Evolutionary conservation across 2,329 filamentous ascomycete species (phyloP).

Genomic region (Rutstroemia sp.): DNA sequence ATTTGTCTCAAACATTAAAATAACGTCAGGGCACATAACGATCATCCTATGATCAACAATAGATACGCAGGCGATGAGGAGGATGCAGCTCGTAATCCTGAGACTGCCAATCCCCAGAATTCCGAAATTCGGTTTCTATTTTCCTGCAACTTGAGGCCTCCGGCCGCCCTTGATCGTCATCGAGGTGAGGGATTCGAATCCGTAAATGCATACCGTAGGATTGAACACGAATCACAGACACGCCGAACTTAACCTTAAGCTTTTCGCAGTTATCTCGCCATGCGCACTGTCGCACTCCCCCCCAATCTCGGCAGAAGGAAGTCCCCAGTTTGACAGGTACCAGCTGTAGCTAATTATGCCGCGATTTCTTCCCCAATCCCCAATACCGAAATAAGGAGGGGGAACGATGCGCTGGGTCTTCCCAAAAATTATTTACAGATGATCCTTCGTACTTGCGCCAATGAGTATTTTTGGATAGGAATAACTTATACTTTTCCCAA

Average conservation of each 20-base stretch:
- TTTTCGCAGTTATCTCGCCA: not conserved
- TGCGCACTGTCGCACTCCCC: not conserved
- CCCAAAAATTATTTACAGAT: not conserved
- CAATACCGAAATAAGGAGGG: not conserved
- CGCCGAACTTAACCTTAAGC: not conserved
- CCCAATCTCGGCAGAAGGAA: not conserved
- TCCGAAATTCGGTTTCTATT: no score
- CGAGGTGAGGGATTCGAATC: no score
- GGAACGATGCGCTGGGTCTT: not conserved
- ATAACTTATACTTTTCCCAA: not conserved
- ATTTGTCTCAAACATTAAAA: conserved; percentile 3
- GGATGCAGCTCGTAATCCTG: no score
- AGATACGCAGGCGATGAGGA: no score
- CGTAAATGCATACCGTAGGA: no score
- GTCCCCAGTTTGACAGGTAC: not conserved
- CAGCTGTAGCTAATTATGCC: not conserved
- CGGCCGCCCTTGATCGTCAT: no score
- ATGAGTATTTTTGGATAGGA: not conserved
- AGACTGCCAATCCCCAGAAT: no score
- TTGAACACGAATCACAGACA: no score
- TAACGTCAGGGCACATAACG: not conserved
- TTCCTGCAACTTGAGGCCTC: no score
- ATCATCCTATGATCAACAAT: no score
- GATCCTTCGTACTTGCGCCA: not conserved
- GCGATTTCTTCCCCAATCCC: not conserved